Evolutionary conservation across 2,329 filamentous ascomycete genomes (phyloP).

Genomic region (Pseudofabraea citricarpa): DNA sequence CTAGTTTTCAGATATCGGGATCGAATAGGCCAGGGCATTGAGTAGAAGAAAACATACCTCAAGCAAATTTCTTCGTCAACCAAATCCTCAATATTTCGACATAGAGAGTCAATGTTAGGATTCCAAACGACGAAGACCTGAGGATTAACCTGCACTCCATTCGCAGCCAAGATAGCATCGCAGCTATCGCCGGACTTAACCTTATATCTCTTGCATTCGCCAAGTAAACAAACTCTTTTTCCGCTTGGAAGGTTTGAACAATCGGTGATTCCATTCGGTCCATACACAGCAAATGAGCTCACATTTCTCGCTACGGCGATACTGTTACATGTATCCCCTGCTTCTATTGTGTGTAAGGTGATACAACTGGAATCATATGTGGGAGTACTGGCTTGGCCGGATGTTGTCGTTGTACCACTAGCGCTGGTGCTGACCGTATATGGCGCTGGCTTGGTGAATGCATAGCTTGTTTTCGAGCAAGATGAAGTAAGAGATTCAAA

Average conservation of each 20-base stretch:
- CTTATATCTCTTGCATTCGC: not conserved
- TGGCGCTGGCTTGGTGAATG: not conserved
- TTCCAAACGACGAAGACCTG: not conserved
- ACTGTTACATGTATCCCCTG: not conserved
- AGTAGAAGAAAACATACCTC: not conserved
- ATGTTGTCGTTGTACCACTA: not conserved
- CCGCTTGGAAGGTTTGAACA: not conserved
- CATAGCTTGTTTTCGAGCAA: not conserved
- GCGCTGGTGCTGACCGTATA: not conserved
- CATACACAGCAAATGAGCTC: not conserved
- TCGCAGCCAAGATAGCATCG: not conserved
- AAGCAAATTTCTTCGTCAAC: not conserved
- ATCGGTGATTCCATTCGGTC: not conserved
- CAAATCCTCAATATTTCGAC: not conserved
- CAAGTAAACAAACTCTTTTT: not conserved
- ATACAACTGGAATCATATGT: not conserved
- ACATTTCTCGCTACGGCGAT: not conserved
- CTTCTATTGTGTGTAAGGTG: not conserved
- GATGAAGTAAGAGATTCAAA: not conserved
- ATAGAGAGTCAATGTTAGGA: not conserved
- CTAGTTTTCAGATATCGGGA: no score
- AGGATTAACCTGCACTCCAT: not conserved
- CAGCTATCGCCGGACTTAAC: not conserved
- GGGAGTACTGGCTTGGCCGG: not conserved
- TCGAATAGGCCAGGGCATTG: no score